A percentile compares a stretch with the other conserved stretches of the same genome.
These are phyloP conservation scores for Acanthamoeba culbertsoni DNA, from an alignment of 208 protist species.

Conservation along the genomic window DNA sequence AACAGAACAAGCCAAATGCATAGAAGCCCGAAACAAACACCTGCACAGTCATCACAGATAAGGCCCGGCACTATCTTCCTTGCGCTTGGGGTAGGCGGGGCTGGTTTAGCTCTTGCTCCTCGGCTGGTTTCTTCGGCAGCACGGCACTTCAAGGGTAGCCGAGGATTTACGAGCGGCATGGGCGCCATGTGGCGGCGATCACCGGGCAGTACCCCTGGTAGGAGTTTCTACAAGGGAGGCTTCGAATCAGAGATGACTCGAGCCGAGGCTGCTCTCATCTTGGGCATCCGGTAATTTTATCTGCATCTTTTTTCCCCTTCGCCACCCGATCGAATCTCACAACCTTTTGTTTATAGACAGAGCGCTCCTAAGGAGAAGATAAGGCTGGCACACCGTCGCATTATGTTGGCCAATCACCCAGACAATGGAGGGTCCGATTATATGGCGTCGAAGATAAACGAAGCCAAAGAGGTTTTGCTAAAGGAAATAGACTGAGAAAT, in stretches of 20 bases:
- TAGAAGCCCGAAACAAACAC: not conserved
- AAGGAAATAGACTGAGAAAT: not conserved
- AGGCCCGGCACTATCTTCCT: not conserved
- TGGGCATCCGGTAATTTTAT: constrained; percentile 69
- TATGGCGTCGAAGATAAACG: constrained; percentile 75
- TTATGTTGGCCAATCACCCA: constrained; percentile 81
- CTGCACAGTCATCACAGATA: not conserved
- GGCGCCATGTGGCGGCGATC: not conserved
- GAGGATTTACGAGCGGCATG: not conserved
- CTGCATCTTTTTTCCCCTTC: not conserved
- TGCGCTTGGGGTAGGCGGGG: not conserved
- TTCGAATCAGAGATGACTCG: constrained; percentile 78
- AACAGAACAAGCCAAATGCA: not conserved
- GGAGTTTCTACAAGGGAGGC: constrained; percentile 72
- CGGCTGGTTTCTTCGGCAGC: not conserved
- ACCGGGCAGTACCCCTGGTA: not conserved
- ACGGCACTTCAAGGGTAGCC: not conserved
- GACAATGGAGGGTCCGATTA: constrained; percentile 78
- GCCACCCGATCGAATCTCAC: no score
- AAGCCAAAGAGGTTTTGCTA: not conserved
- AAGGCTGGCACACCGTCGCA: constrained; percentile 64
- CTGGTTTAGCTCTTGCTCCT: not conserved
- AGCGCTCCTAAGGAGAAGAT: constrained; percentile 64
- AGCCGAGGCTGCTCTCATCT: constrained; percentile 74
- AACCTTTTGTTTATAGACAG: not conserved